phyloP scores from a whole-genome alignment of 805 yeast genomes.

The Metschnikowia similis region DNA sequence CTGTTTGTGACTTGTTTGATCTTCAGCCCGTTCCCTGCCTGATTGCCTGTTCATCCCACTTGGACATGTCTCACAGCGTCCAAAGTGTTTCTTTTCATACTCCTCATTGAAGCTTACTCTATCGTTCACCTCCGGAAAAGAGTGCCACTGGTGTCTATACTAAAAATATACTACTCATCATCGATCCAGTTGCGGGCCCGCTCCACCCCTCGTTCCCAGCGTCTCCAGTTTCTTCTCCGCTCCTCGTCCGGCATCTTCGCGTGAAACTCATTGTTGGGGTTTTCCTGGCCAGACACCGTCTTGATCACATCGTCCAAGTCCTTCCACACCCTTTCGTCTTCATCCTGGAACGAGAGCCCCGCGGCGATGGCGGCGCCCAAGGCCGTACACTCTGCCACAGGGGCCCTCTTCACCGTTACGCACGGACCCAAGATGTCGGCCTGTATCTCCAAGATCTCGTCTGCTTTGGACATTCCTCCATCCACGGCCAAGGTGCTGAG shows the following conservation, averaged over 20 bases:
- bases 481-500: constrained; percentile 70
- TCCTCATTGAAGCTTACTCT: too few relatives aligned
- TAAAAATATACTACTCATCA: constrained; percentile 20
- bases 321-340: constrained; percentile 63
- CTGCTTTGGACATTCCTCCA: constrained; percentile 92
- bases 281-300: constrained; percentile 32
- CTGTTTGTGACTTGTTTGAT: too few relatives aligned
- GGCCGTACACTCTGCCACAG: constrained; percentile 87
- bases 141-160: not conserved
- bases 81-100: too few relatives aligned
- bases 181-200: constrained; percentile 80
- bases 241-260: constrained; percentile 51
- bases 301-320: constrained; percentile 63
- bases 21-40: too few relatives aligned
- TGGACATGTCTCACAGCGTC: too few relatives aligned
- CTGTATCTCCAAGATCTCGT: constrained; percentile 90
- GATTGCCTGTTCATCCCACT: too few relatives aligned
- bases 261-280: constrained; percentile 24
- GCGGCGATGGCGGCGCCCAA: constrained; percentile 97
- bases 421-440: constrained; percentile 88
- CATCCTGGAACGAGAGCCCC: constrained; percentile 55
- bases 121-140: not conserved
- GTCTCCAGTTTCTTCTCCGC: constrained; percentile 59
- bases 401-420: constrained; percentile 74
- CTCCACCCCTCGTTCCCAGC: constrained; percentile 84